Evolutionary conservation across 169 alveolate genomes (phyloP).

Genomic region (Plasmodium chabaudi): DNA sequence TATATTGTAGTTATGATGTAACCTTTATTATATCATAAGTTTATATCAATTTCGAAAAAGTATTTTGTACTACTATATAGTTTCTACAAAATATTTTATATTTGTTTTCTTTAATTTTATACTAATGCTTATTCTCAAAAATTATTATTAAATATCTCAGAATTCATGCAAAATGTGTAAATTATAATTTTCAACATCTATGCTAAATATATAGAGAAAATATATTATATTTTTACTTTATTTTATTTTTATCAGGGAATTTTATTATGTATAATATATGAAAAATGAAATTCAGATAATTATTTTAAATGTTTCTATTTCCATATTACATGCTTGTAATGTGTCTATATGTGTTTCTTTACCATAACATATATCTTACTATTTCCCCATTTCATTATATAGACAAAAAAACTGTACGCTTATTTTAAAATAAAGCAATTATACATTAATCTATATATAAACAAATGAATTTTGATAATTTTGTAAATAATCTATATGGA

Average conservation of each 20-base stretch:
- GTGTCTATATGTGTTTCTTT: too few relatives aligned
- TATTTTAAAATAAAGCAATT: not conserved
- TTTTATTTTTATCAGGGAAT: too few relatives aligned
- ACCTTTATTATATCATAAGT: slow-evolving; percentile 4
- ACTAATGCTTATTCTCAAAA: not conserved
- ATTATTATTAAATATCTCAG: too few relatives aligned
- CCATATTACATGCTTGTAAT: too few relatives aligned
- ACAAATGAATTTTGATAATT: slow-evolving; percentile 76
- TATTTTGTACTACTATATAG: slow-evolving; percentile 19
- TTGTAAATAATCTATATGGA: slow-evolving; percentile 70
- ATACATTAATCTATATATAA: not conserved
- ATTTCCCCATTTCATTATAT: slow-evolving; percentile 4
- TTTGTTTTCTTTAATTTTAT: not conserved
- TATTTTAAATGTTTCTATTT: too few relatives aligned
- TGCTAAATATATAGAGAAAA: too few relatives aligned
- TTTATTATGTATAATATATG: too few relatives aligned
- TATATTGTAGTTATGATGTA: slow-evolving; percentile 28
- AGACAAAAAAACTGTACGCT: not conserved
- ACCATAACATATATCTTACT: not conserved
- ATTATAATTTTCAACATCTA: too few relatives aligned
- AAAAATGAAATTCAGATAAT: too few relatives aligned
- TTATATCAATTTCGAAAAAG: slow-evolving; percentile 16
- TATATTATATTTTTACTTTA: too few relatives aligned
- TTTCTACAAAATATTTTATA: not conserved
- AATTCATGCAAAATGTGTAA: too few relatives aligned